Percentiles rank a stretch among this genome's conserved stretches.
Evolutionary conservation across 192 early-diverging fungal species (phyloP).

Genomic region (Podochytrium sp.): DNA sequence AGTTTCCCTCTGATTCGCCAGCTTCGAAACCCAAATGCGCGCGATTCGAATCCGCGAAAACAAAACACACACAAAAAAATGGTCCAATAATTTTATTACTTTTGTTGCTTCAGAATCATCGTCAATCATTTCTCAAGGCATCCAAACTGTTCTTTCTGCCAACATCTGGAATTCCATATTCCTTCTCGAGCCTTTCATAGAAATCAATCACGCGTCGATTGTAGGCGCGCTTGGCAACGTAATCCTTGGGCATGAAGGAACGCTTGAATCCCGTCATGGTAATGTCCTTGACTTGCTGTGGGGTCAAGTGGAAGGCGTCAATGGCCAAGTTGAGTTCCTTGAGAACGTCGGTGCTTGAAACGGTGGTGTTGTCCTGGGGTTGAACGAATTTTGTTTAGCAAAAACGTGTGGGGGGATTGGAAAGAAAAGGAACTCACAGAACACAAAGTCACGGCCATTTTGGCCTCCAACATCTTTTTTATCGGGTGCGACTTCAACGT

Average conservation of each 20-base stretch:
- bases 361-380: slow-evolving; percentile 14
- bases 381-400: neutral
- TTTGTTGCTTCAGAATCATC: too few species aligned
- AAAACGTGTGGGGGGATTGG: neutral
- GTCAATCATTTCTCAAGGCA: too few species aligned
- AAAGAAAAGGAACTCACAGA: neutral
- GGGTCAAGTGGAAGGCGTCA: slow-evolving; percentile 13
- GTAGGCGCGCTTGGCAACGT: slow-evolving; percentile 13
- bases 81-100: too few species aligned
- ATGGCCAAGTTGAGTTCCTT: slow-evolving; percentile 20
- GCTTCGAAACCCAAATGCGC: too few species aligned
- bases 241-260: slow-evolving; percentile 19
- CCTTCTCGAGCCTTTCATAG: slow-evolving; percentile 14
- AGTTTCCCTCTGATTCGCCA: too few species aligned
- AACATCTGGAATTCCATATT: slow-evolving; percentile 9
- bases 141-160: too few species aligned
- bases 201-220: slow-evolving; percentile 6
- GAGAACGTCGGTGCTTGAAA: slow-evolving; percentile 11
- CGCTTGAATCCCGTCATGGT: slow-evolving; percentile 25
- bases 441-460: slow-evolving; percentile 20
- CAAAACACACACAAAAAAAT: too few species aligned
- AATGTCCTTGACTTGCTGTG: slow-evolving; percentile 24
- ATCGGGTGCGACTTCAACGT: neutral
- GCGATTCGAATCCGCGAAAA: too few species aligned
- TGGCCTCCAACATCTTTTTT: slow-evolving; percentile 10